Evolutionary conservation across 2,329 filamentous ascomycete genomes (phyloP), one percentile per base, ranked within the genome.

Genomic region (Apiospora kogelbergensis): DNA sequence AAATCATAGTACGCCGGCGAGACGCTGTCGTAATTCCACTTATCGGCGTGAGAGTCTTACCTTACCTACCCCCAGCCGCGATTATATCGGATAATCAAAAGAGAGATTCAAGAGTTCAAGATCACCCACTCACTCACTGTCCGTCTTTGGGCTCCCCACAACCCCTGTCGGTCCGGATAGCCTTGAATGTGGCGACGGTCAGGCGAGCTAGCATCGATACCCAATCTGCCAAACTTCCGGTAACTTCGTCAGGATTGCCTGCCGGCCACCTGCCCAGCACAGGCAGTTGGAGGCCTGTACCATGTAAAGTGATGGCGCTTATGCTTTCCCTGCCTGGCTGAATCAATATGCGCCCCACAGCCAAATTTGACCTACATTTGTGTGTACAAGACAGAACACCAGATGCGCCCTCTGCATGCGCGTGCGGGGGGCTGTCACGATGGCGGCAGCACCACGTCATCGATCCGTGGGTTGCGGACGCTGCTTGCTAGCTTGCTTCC

Each of bases 141-240:
- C 15, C 45, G 7, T 22, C n/a, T 24, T 10, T 22, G 45, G 10
- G 10, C 45, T 11, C n/a, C n/a, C 45, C 45, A 6, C 26, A 33
- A 20, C 1, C 20, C 48, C 26, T 57, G 48, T 33, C 46, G 48
- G 26, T 11, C 48, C 24, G 26, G 48, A 9, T 57, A 57, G 48
- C 48, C 48, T 57, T 57, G 24, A 57, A 57, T 57, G 48, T 57
- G 48, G 48, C 48, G 15, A n/a, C 48, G 24, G 40, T 57, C 26
- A 33, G 24, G 26, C 48, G 48, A 57, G 48, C 48, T 57, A 57
- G 48, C 48, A 57, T 57, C 48, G 48, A 57, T 57, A 57, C 48
- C 48, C 48, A 57, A 57, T 57, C 48, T 57, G 48, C 17, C 48
- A 57, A 46, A 57, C 48, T 33, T n/a, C 15, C n/a, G 48, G 48